Percentiles rank a stretch among this genome's conserved stretches.
Conservation (phyloP, 208 protist genomes). For the Acanthamoeba lugdunensis region DNA sequence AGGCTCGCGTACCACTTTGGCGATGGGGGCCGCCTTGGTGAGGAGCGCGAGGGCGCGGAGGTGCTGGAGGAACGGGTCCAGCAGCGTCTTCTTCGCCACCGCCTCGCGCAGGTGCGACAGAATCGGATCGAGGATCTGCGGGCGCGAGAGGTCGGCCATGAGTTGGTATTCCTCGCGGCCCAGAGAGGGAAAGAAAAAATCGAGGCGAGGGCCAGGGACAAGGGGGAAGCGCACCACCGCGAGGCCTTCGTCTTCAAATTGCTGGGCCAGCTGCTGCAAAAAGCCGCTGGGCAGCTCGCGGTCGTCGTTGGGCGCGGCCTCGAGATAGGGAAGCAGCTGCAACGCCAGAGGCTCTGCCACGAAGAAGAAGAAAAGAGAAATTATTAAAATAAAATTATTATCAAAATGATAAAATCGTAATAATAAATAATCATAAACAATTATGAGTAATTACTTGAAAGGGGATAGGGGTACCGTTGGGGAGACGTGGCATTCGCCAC, state of each 20-base stretch:
- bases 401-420: too few relatives aligned
- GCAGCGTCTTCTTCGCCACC: conserved; percentile 4
- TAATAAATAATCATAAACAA: not conserved
- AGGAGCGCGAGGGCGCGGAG: conserved; percentile 13
- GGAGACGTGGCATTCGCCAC: not conserved
- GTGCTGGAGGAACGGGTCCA: conserved; percentile 38
- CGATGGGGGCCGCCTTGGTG: not conserved
- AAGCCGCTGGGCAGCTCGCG: conserved; percentile 58
- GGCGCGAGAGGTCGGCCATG: not conserved
- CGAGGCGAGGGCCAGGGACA: not conserved
- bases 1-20: not conserved
- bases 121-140: conserved; percentile 43
- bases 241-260: conserved; percentile 63
- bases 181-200: not conserved
- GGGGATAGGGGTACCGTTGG: too few relatives aligned
- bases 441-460: too few relatives aligned
- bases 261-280: conserved; percentile 44
- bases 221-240: not conserved
- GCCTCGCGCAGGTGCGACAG: not conserved
- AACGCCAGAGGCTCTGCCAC: not conserved
- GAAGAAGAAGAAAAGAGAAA: not conserved
- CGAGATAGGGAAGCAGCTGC: conserved; percentile 42
- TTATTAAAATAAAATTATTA: too few relatives aligned
- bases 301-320: conserved; percentile 4
- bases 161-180: not conserved